Evolutionary conservation across 2,329 filamentous ascomycete species (phyloP).

Genomic region (Fusarium circinatum): DNA sequence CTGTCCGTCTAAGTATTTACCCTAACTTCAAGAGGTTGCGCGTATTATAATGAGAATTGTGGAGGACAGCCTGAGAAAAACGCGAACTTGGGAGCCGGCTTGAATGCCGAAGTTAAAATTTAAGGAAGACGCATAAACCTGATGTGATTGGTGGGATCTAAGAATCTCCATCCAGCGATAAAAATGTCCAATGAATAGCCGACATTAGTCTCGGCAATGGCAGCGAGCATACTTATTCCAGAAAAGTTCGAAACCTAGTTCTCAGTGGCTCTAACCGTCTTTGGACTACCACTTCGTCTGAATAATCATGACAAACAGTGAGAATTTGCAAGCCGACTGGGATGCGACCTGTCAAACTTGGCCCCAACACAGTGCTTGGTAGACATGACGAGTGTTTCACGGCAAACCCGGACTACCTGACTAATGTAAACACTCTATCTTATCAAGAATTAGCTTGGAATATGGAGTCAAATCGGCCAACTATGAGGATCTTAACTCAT

Average conservation of each 20-base stretch:
- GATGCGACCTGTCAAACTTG: not conserved
- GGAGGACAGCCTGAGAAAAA: not conserved
- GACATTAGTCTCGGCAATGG: not conserved
- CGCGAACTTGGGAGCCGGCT: not conserved
- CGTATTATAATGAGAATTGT: too few species aligned
- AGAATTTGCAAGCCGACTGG: not conserved
- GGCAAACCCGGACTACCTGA: not conserved
- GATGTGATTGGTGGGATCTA: not conserved
- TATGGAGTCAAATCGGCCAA: not conserved
- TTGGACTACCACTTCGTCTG: not conserved
- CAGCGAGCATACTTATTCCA: not conserved
- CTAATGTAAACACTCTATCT: not conserved
- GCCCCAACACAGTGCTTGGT: not conserved
- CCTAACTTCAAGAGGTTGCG: rapidly evolving
- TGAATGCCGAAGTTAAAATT: not conserved
- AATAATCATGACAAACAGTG: not conserved
- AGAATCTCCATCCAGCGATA: not conserved
- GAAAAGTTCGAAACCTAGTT: not conserved
- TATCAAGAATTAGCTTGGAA: not conserved
- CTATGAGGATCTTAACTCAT: not conserved
- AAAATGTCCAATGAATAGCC: not conserved
- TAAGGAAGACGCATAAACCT: not conserved
- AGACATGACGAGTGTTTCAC: not conserved
- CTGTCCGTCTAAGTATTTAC: not conserved
- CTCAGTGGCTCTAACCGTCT: not conserved